Conservation (phyloP, 192 early-diverging fungal genomes). For the Umbelopsis sp. region DNA sequence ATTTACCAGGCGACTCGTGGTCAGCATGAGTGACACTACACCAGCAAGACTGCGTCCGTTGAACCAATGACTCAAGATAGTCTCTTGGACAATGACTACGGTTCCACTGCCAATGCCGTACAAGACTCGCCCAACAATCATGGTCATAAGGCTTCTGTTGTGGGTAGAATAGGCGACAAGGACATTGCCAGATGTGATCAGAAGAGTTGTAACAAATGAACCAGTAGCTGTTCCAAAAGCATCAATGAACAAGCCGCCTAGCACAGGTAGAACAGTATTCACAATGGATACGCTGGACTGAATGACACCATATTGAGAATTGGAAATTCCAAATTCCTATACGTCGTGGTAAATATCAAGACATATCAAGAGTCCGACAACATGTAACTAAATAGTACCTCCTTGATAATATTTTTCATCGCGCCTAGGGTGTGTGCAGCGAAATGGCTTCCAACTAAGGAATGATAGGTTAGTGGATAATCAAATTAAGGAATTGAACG, state of each 20-base stretch:
- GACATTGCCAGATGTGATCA: constrained; percentile 58
- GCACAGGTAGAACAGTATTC: constrained; percentile 57
- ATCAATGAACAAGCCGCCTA: constrained; percentile 57
- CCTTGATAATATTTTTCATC: constrained; percentile 74
- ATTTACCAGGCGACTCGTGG: constrained; percentile 65
- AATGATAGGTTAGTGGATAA: not conserved
- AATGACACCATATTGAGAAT: constrained; percentile 65
- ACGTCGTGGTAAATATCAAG: not conserved
- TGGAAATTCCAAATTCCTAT: constrained; percentile 62
- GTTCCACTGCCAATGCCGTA: constrained; percentile 72
- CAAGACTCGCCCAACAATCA: constrained; percentile 57
- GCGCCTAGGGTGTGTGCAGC: constrained; percentile 73
- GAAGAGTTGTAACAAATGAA: constrained; percentile 51
- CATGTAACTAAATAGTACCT: constrained; percentile 51
- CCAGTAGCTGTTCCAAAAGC: constrained; percentile 62
- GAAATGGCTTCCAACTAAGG: constrained; percentile 73
- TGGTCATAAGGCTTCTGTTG: constrained; percentile 41
- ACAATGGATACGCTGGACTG: constrained; percentile 66
- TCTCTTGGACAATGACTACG: constrained; percentile 81
- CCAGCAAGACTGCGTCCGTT: constrained; percentile 65
- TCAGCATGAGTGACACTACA: constrained; percentile 69
- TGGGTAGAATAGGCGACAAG: constrained; percentile 54
- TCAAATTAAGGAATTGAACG: not conserved
- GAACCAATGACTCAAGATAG: constrained; percentile 79
- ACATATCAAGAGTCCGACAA: not conserved